Base-by-base conservation (phyloP, 2,329 filamentous ascomycete species). In the Fusarium sp. region DNA sequence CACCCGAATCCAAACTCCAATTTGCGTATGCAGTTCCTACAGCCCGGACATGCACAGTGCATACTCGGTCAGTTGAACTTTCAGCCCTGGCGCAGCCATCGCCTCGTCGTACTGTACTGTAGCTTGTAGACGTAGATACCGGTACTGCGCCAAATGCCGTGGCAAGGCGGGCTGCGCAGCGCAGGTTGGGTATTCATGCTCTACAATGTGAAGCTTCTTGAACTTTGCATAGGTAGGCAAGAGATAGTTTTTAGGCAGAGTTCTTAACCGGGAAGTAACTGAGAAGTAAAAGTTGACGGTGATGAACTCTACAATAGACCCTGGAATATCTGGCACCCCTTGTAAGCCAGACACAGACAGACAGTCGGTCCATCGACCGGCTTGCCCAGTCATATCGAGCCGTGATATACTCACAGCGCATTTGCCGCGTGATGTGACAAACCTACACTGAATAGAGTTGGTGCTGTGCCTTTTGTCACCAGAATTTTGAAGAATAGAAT, bases 251-350 rank as follows among this genome's bases (percentile, higher is more conserved):
- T 33, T 22, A 29, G 46, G 53, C 22, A 63, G 57, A 45, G 47
- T 18, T 47, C 41, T 39, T 49, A 44, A 56, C 46, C 27, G 17
- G 15, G 41, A 53, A 50, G 20, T 35, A 38, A 29, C 31, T 45
- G 50, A 27, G 39, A 11, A 52, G 50, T 45, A 50, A 22, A 33
- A 47, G 31, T 45, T 49, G 42, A 68, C 58, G 22, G 42, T 54
- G 70, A 66, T 72, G 50, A 44, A 46, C 60, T 72, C 52, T 46
- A 29, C 22, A 35, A 41, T 47, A 38, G 55, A 64, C 57, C 55
- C 65, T 72, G 65, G 54, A 68, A 67, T 68, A 71, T 68, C 65
- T 72, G 70, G 70, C 70, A 70, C 50, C 61, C 66, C 65, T 54
- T 65, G 65, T 47, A 66, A 65, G 69, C 61, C 70, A 56, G 27